Base-by-base conservation (phyloP, 2,329 filamentous ascomycete genomes). In the Phaeosphaeriaceae sp. region DNA sequence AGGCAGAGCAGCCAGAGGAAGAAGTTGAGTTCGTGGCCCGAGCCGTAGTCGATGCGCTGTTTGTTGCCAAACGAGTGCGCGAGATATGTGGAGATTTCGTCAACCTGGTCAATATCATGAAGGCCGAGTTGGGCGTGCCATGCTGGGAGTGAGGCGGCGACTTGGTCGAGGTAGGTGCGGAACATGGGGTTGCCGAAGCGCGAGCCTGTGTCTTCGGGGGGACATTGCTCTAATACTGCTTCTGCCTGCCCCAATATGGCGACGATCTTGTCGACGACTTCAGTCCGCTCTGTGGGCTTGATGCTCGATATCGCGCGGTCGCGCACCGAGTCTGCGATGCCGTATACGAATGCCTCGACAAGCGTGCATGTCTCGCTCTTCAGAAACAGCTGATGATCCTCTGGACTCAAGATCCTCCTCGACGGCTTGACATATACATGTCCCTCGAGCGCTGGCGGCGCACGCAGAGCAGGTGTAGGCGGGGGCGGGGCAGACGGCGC, bases 21-120 rank as follows among this genome's bases (percentile, higher is more conserved):
- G 79, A 99, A 98, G 82, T 99, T 98, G 61, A 99, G 86, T 80
- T 99, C 95, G 77, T 99, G 95, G 2, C 95, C 95, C 0, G 93
- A 97, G 51, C 95, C 95, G 76, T 99, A 99, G 80, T 99, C 95
- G 71, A 99, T 95, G 22, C 74, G 65, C 7, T 86, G 86, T 46
- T 89, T 86, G 74, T 96, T 97, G 47, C 95, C 95, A 65, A 98
- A 93, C 0, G 91, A 89, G 71, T 96, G 86, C 62, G 86, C 80
- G 33, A 99, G 84, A 78, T 99, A 99, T 27, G 89, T 87, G 0
- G 89, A 89, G 5, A 91, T 82, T 75, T 99, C 95, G 2, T 84
- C 79, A 48, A 89, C 83, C 15, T 90, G 89, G 1, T 77, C 77
- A 9, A 77, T 59, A n/a, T 17, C 82, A 75, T 1, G 76, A 9